Evolutionary conservation across 2,329 filamentous ascomycete genomes (phyloP), one percentile per base, ranked within the genome.

Genomic region (Colletotrichum navitas): DNA sequence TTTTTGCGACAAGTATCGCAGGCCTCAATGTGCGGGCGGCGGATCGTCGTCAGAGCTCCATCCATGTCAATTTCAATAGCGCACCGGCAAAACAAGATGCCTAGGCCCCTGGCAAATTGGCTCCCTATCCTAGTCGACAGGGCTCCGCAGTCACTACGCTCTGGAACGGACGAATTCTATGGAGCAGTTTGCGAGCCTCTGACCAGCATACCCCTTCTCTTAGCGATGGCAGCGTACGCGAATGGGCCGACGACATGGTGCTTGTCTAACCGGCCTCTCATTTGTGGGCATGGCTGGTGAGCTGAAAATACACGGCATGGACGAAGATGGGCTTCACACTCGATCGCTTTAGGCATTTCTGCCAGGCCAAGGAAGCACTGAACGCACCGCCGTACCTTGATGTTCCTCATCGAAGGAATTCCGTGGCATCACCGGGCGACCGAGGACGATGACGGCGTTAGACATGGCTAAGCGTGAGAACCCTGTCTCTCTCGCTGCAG

Each of bases 111-210:
- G 47, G 47, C 34, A 63, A n/a, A 52, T 63, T 24, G 16, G 47
- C 45, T 63, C 43, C 34, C 36, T 24, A 24, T 26, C 47, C 21
- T 26, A 55, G 36, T 41, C 52, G 66, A 58, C 62, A 69, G 29
- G 62, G 39, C 29, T 60, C 45, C 47, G 63, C 16, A 34, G 63
- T 55, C 29, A 56, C 32, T 12, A 70, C 51, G 26, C 29, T 41
- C 36, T 54, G 21, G 39, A 41, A 34, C 47, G 59, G 18, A 32
- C 52, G 39, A 18, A 14, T 36, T 61, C 34, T 70, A 62, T 66
- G 70, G 66, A 61, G 60, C 55, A 62, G 66, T 66, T 71, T 55
- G 70, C 66, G 70, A 66, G 55, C 60, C 32, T 65, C 52, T 65
- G 29, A 41, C 63, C 71, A 63, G 63, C 68, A 58, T 47, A 34